Evolutionary conservation across 1,139 yeast species (phyloP), one percentile per base, ranked within the genome.

Genomic region (Yamadazyma atlantica): DNA sequence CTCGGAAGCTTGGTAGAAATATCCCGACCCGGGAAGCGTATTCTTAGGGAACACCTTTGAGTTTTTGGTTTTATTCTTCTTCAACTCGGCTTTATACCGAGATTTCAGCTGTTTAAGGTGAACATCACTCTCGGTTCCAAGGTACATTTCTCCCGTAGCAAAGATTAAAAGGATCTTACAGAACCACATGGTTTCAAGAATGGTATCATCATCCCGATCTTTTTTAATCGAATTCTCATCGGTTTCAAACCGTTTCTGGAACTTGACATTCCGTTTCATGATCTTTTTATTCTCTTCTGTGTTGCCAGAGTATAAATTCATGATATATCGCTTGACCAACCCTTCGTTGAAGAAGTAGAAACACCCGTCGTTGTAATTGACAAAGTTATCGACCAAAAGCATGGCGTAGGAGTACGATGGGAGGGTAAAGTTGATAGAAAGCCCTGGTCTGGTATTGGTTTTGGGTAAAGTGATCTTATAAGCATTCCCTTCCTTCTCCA

Each of bases 271-370:
- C 27, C 77, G 50, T 42, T 61, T 60, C 49, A 70, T 55, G 17
- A 71, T 70, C 33, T 55, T 57, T 39, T 60, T 65, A 45, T 71
- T 71, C 28, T 68, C 75, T 11, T 54, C 58, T 15, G 68, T 55
- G 25, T 66, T 68, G 6, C 77, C 77, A 2, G 73, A 59, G 54
- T 82, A 85, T 23, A 83, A 66, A 42, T 81, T 73, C 64, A 78
- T 74, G 36, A 84, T 56, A 44, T 79, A 82, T 44, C 76, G 75
- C 53, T 83, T 83, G 21, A 83, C 86, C 22, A 83, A 55, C 0
- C 94, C 94, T 54, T 85, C 90, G 55, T 87, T 87, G 64, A 86
- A 85, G 53, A 86, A 86, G 59, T 87, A 87, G 57, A 85, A 87
- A 50, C 95, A 85, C 1, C 92, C 94, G 54, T 85, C 92, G 50